phyloP scores from a whole-genome alignment of 257 asterid genomes.

The Penstemon eatonii region DNA sequence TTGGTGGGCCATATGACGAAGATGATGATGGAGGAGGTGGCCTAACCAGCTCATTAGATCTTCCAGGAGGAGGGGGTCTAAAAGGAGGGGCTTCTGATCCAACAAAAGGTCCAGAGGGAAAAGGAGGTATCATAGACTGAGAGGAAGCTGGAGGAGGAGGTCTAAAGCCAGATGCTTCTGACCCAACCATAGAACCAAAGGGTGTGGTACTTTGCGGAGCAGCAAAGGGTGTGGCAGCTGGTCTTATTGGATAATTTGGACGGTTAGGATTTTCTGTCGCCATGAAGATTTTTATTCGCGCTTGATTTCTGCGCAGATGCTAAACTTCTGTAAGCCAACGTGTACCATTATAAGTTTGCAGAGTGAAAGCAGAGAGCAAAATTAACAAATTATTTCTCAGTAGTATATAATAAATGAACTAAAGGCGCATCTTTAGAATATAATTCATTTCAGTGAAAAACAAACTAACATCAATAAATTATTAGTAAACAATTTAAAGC shows the following conservation, averaged over 20 bases:
- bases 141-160: slow-evolving; percentile 41
- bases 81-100: slow-evolving; percentile 46
- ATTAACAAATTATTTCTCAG: neutral
- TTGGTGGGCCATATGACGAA: slow-evolving; percentile 55
- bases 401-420: neutral
- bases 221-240: slow-evolving; percentile 53
- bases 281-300: slow-evolving; percentile 40
- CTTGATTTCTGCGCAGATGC: slow-evolving; percentile 35
- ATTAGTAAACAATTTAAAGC: neutral
- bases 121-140: slow-evolving; percentile 43
- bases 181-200: slow-evolving; percentile 54
- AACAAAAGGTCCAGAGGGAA: slow-evolving; percentile 45
- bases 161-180: slow-evolving; percentile 48
- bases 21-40: slow-evolving; percentile 53
- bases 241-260: slow-evolving; percentile 54
- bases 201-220: slow-evolving; percentile 54
- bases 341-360: slow-evolving; percentile 23
- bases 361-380: neutral
- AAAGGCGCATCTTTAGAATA: neutral
- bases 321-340: slow-evolving; percentile 37
- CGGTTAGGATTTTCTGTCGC: slow-evolving; percentile 71
- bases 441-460: slow-evolving; percentile 1
- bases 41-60: slow-evolving; percentile 49
- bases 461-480: neutral
- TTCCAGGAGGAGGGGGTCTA: slow-evolving; percentile 51